These are phyloP conservation scores for Solanum ossicruentum DNA, from an alignment of 257 asterid genomes.

Conservation along the genomic window DNA sequence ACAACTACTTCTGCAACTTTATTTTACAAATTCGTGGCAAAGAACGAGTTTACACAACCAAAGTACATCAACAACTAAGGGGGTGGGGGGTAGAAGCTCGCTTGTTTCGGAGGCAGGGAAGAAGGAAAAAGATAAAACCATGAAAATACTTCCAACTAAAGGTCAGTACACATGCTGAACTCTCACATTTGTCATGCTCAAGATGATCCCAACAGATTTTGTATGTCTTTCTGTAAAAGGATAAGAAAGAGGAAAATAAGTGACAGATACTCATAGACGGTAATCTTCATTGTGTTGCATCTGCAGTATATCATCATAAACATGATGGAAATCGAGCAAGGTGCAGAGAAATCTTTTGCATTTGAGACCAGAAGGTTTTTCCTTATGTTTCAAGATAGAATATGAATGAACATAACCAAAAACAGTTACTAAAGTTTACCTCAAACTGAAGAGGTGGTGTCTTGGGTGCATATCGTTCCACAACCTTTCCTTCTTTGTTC, in stretches of 20 bases:
- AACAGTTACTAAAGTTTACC: conserved; percentile 15
- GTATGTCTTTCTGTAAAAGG: conserved; percentile 50
- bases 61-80: not conserved
- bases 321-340: not conserved
- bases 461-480: conserved; percentile 55
- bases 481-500: conserved; percentile 62
- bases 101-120: not conserved
- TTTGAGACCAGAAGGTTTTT: not conserved
- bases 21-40: not conserved
- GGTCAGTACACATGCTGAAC: not conserved
- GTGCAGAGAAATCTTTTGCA: not conserved
- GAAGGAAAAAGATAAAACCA: not conserved
- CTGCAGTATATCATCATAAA: not conserved
- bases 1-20: not conserved
- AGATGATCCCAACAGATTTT: conserved; percentile 30
- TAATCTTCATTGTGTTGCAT: not conserved
- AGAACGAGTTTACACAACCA: not conserved
- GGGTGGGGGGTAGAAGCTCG: not conserved
- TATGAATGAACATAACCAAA: not conserved
- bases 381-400: not conserved
- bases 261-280: not conserved
- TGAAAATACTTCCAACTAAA: not conserved
- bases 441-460: conserved; percentile 71
- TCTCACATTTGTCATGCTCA: conserved; percentile 2
- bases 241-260: not conserved